Base-by-base conservation (phyloP, 192 early-diverging fungal species). In the Obelidium mucronatum region DNA sequence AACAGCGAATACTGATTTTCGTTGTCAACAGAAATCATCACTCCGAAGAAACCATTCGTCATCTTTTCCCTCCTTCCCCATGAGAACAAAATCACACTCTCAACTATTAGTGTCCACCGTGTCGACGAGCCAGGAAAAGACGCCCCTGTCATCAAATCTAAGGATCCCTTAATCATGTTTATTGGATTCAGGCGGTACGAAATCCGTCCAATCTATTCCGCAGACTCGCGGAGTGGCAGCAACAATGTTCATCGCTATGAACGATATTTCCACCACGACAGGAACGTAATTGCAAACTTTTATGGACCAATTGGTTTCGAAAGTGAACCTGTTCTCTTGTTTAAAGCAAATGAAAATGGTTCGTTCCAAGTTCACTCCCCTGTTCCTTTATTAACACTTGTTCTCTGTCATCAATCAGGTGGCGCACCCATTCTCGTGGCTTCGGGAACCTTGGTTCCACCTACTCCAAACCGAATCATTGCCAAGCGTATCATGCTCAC, bases 161-260 rank as follows among this genome's bases (percentile, higher is more conserved):
- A 99, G 84, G 96, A 99, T 74, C 91, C 91, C 39, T 77, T 98
- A 74, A 85, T 99, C 24, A 59, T 97, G 51, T 93, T 94, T 78
- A 85, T 86, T 74, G 97, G 97, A 2, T 97, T 96, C 86, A 88
- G 97, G 53, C 91, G 94, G 42, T 95, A 94, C 83, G 81, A 84
- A 42, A 94, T 94, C 35, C 79, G 79, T 15, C 96, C 97, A n/a
- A 79, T 98, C 65, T 99, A 94, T 75, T 97, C 95, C 58, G 91
- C 94, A 76, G 89, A 94, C 81, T 87, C 91, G 26, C 88, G 87
- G 13, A 92, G 91, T 67, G 91, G 93, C 37, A 87, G 88, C 33
- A 99, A 99, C 80, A 92, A 94, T 75, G 96, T 98, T 40, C 93
- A 95, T 85, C 97, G 97, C 86, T 96, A 93, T 80, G 95, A 97